Evolutionary conservation across 176 grass and related monocot genomes (phyloP).

Genomic region (Musa itinerans): DNA sequence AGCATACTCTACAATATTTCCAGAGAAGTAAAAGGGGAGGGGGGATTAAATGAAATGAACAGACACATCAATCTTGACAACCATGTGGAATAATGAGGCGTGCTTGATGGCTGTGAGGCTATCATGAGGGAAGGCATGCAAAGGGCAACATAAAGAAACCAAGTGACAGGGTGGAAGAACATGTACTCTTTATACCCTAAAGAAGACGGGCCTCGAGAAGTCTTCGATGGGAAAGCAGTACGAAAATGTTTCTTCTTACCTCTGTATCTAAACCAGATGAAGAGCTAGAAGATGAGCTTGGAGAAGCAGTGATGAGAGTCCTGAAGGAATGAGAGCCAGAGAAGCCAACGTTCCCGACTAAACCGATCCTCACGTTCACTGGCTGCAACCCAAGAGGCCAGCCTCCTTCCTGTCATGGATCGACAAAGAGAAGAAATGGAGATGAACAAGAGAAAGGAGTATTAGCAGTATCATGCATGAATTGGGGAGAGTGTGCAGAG

Average conservation of each 20-base stretch:
- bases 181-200: not conserved
- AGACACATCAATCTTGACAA: too few species aligned
- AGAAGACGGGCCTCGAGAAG: not conserved
- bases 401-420: conserved; percentile 13
- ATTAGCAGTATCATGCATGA: not conserved
- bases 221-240: not conserved
- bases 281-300: conserved; percentile 1
- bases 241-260: not conserved
- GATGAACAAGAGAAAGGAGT: not conserved
- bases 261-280: conserved; percentile 9
- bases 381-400: conserved; percentile 29
- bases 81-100: not conserved
- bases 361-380: conserved; percentile 16
- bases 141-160: not conserved
- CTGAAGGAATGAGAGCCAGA: conserved; percentile 15
- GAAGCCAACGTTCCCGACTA: conserved; percentile 9
- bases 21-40: too few species aligned
- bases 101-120: not conserved
- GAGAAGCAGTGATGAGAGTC: not conserved
- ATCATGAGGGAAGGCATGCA: too few species aligned
- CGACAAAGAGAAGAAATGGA: not conserved
- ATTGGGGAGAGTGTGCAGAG: not conserved
- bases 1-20: too few species aligned
- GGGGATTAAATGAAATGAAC: too few species aligned
- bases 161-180: not conserved